These are phyloP conservation scores for Dactylellina parvicollis DNA, from an alignment of 2,329 filamentous ascomycete species.

Conservation along the genomic window DNA sequence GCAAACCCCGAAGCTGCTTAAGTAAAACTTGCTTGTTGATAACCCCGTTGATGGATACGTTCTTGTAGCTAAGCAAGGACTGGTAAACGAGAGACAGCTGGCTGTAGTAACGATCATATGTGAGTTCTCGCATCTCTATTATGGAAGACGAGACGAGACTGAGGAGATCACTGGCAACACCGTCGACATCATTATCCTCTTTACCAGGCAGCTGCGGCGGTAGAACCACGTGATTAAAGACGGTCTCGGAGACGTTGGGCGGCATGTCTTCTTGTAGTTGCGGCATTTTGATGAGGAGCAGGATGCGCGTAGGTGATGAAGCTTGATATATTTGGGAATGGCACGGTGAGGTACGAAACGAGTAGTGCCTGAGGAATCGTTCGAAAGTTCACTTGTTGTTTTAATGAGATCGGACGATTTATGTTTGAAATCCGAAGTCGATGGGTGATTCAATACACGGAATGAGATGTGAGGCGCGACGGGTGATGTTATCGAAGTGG, in stretches of 20 bases:
- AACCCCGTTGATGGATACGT: conserved; percentile 53
- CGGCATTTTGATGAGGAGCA: conserved; percentile 6
- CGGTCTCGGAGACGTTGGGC: conserved; percentile 6
- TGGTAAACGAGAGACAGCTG: conserved; percentile 48
- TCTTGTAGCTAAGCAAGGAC: conserved; percentile 52
- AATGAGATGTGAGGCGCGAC: no score
- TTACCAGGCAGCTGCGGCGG: conserved; percentile 62
- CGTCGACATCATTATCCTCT: conserved; percentile 59
- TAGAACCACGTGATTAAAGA: conserved; percentile 63
- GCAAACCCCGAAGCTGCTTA: conserved; percentile 58
- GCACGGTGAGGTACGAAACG: no score
- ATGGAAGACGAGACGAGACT: conserved; percentile 56
- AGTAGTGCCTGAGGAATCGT: no score
- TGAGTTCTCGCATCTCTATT: conserved; percentile 50
- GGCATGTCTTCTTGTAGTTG: background rate
- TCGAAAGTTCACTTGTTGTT: no score
- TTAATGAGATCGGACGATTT: no score
- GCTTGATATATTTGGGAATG: no score
- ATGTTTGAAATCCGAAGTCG: no score
- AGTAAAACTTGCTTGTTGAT: conserved; percentile 57
- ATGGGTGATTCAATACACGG: no score
- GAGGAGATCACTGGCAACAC: conserved; percentile 58
- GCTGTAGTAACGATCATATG: conserved; percentile 51
- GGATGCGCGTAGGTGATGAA: no score
- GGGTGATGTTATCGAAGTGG: no score